phyloP scores from a whole-genome alignment of 2,329 filamentous ascomycete species.

The Conoideocrella luteorostrata region DNA sequence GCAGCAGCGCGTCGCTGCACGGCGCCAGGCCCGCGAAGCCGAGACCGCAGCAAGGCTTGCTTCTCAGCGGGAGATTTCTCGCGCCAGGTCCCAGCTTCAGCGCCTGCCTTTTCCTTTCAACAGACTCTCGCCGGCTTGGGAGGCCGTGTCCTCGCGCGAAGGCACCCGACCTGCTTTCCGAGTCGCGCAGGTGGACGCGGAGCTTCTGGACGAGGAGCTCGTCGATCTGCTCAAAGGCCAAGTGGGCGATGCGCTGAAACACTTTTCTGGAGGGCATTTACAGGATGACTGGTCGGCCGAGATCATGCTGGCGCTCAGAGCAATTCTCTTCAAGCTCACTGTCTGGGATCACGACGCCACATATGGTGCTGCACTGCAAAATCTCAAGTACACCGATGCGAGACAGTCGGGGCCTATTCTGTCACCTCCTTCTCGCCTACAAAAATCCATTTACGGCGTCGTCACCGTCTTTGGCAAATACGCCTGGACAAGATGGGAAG shows the following conservation, averaged over 20 bases:
- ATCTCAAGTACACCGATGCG: conserved; percentile 83
- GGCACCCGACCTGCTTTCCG: conserved; percentile 81
- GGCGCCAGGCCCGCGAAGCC: conserved; percentile 68
- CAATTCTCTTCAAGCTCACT: conserved; percentile 84
- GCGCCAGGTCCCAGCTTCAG: conserved; percentile 47
- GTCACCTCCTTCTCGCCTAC: conserved; percentile 66
- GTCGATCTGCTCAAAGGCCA: conserved; percentile 79
- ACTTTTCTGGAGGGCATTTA: conserved; percentile 67
- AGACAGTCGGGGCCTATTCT: conserved; percentile 56
- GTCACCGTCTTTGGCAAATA: conserved; percentile 85
- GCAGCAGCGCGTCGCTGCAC: conserved; percentile 77
- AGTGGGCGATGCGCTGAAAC: conserved; percentile 81
- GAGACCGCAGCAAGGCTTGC: conserved; percentile 52
- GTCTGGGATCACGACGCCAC: conserved; percentile 96
- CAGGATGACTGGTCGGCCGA: conserved; percentile 84
- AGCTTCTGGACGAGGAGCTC: conserved; percentile 89
- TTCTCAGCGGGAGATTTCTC: conserved; percentile 43
- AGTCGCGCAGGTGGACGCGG: conserved; percentile 92
- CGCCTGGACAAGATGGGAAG: conserved; percentile 87
- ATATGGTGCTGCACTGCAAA: conserved; percentile 89
- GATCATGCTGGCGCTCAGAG: conserved; percentile 70
- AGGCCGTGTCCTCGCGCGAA: conserved; percentile 64
- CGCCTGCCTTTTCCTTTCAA: conserved; percentile 58
- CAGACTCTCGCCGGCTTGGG: conserved; percentile 57
- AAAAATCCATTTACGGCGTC: conserved; percentile 79